These are phyloP conservation scores for Trypanosoma platydactyli DNA, from an alignment of 208 protist genomes.

Conservation along the genomic window DNA sequence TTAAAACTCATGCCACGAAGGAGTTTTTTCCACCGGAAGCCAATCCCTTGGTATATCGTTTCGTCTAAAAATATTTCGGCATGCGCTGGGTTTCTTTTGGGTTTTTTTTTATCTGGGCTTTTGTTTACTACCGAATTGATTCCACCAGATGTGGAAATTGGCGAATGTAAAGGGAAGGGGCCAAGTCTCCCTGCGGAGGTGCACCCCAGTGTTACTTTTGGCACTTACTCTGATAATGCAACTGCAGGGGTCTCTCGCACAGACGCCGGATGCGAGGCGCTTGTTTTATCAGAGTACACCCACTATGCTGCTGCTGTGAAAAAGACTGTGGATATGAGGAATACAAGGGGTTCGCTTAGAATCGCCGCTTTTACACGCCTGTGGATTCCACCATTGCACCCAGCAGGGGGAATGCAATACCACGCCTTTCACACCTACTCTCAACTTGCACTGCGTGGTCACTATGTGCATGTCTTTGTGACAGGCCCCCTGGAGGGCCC, in stretches of 20 bases:
- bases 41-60: background rate
- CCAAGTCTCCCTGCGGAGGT: background rate
- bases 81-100: too few relatives aligned
- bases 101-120: background rate
- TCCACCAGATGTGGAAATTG: background rate
- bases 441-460: constrained; percentile 30
- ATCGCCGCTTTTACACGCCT: constrained; percentile 37
- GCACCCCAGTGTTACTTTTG: too few relatives aligned
- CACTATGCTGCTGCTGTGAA: constrained; percentile 1
- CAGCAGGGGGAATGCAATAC: constrained; percentile 35
- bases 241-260: too few relatives aligned
- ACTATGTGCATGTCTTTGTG: constrained; percentile 38
- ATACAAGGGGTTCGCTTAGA: constrained; percentile 9
- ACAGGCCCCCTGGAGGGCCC: constrained; percentile 17
- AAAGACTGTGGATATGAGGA: background rate
- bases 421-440: constrained; percentile 42
- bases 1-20: background rate
- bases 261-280: background rate
- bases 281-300: background rate
- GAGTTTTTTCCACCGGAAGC: background rate
- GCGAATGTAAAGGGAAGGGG: background rate
- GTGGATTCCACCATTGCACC: constrained; percentile 36
- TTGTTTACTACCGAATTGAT: background rate
- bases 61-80: too few relatives aligned
- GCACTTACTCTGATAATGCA: too few relatives aligned